These are phyloP conservation scores for Aspergillus arachidicola DNA, from an alignment of 2,329 filamentous ascomycete species.

Conservation along the genomic window DNA sequence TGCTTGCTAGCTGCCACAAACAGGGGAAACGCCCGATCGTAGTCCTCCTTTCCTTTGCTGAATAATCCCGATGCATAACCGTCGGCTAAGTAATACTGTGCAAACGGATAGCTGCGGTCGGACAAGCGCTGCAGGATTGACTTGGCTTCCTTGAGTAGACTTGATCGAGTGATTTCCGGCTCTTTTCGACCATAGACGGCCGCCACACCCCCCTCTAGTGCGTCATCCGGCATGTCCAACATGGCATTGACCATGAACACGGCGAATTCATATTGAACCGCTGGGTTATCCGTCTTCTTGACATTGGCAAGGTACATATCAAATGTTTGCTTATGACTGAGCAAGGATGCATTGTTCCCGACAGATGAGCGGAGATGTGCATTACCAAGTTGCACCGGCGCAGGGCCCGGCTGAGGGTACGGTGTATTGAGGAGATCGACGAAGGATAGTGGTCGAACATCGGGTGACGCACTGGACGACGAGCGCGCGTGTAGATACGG, in stretches of 20 bases:
- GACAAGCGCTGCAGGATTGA: conserved; percentile 83
- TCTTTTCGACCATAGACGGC: conserved; percentile 24
- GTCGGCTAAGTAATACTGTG: conserved; percentile 95
- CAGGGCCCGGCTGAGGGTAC: conserved; percentile 78
- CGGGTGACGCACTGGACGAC: conserved; percentile 58
- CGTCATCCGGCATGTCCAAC: conserved; percentile 69
- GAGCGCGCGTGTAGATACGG: conserved; percentile 51
- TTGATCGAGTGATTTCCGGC: conserved; percentile 56
- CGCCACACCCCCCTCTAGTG: conserved; percentile 32
- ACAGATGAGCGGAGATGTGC: conserved; percentile 75
- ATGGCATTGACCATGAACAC: conserved; percentile 90
- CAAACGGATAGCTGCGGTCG: conserved; percentile 90
- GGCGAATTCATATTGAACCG: conserved; percentile 94
- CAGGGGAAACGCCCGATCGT: conserved; percentile 86
- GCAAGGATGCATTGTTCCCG: conserved; percentile 85
- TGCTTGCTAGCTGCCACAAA: conserved; percentile 95
- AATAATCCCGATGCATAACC: conserved; percentile 94
- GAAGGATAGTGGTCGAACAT: conserved; percentile 61
- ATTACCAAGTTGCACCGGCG: conserved; percentile 71
- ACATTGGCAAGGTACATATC: conserved; percentile 98
- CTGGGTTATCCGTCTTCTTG: conserved; percentile 90
- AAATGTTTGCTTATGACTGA: conserved; percentile 89
- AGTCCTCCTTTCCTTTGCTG: conserved; percentile 90
- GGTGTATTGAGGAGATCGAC: conserved; percentile 67
- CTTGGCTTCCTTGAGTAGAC: conserved; percentile 83